These are phyloP conservation scores for Venturia nashicola DNA, from an alignment of 2,329 filamentous ascomycete genomes.

Conservation along the genomic window DNA sequence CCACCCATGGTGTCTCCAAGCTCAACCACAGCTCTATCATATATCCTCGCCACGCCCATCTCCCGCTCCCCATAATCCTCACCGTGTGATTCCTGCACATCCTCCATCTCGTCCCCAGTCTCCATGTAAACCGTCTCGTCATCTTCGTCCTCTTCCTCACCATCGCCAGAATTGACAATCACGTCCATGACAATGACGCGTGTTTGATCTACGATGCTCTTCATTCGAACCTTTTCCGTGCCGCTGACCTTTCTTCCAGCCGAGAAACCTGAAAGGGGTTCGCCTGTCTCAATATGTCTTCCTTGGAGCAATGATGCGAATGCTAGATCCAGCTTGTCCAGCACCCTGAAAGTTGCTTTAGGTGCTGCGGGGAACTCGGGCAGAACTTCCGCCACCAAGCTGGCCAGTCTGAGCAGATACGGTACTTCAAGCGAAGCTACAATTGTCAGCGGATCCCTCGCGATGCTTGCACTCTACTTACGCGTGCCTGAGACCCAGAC, in stretches of 20 bases:
- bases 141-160: conserved; percentile 24
- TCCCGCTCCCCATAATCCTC: conserved; percentile 33
- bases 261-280: conserved; percentile 58
- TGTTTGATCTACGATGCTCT: conserved; percentile 67
- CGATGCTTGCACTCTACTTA: conserved; percentile 33
- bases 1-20: conserved; percentile 55
- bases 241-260: conserved; percentile 53
- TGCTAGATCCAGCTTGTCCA: conserved; percentile 71
- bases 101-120: conserved; percentile 24
- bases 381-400: conserved; percentile 60
- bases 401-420: conserved; percentile 67
- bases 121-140: conserved; percentile 18
- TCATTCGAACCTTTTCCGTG: conserved; percentile 80
- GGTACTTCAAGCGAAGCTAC: conserved; percentile 69
- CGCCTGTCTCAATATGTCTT: conserved; percentile 51
- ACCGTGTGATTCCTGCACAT: conserved; percentile 14
- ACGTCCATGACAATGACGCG: conserved; percentile 58
- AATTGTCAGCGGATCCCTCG: not conserved
- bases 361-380: conserved; percentile 58
- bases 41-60: conserved; percentile 64
- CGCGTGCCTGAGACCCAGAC: conserved; percentile 82
- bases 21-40: conserved; percentile 66
- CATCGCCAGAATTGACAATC: conserved; percentile 42
- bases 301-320: conserved; percentile 66
- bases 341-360: conserved; percentile 53